These are phyloP conservation scores for Sicyos baderoa DNA, from an alignment of 306 rosid species.

Conservation along the genomic window DNA sequence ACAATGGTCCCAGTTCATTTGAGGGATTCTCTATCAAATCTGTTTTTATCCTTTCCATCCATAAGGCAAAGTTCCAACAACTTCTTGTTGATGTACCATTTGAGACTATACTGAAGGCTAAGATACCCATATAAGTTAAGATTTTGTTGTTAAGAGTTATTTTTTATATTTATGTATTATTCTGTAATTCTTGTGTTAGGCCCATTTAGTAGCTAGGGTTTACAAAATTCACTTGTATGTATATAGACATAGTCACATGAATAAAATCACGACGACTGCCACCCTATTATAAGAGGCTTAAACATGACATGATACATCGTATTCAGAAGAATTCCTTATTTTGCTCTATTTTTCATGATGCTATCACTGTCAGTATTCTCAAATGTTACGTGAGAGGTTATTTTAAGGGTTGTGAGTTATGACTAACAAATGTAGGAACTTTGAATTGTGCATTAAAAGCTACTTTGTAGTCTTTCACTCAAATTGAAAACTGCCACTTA, in stretches of 20 bases:
- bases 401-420: neutral
- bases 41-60: slow-evolving; percentile 2
- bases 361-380: neutral
- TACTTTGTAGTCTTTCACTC: no score
- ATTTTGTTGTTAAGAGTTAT: no score
- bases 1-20: neutral
- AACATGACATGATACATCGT: neutral
- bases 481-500: no score
- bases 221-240: no score
- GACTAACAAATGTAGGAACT: no score
- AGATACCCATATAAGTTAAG: neutral
- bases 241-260: no score
- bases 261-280: neutral
- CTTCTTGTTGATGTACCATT: neutral
- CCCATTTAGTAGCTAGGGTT: no score
- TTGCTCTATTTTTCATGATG: neutral
- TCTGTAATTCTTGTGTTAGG: no score
- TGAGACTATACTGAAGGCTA: neutral
- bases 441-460: no score
- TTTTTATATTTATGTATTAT: no score
- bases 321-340: neutral
- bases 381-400: neutral
- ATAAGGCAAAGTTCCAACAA: neutral
- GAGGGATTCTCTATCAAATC: neutral
- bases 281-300: neutral